Percentiles rank a stretch among this genome's conserved stretches.
These are phyloP conservation scores for Colletotrichum eleusines DNA, from an alignment of 2,329 filamentous ascomycete species.

Conservation along the genomic window DNA sequence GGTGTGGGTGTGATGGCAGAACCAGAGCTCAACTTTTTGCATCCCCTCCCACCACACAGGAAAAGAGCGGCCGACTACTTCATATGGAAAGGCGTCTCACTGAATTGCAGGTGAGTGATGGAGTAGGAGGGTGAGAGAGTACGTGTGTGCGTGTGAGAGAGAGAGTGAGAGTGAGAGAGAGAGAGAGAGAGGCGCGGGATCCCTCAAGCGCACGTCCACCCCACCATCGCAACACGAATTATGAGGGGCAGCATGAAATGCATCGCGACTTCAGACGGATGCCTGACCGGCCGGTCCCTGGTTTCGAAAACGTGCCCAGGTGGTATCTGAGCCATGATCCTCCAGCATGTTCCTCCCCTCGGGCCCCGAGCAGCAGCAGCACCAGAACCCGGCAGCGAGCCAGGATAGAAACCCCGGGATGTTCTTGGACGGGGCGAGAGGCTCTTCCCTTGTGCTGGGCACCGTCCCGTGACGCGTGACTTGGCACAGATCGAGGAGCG, in stretches of 20 bases:
- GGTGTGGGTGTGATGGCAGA: conserved; percentile 19
- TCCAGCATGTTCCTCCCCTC: conserved; percentile 12
- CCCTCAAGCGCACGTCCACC: conserved; percentile 33
- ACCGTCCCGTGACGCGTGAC: conserved; percentile 19
- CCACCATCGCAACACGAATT: conserved; percentile 41
- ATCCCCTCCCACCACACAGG: background rate
- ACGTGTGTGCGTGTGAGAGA: too few species aligned
- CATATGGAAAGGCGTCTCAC: conserved; percentile 39
- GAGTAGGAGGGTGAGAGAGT: background rate
- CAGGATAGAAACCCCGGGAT: conserved; percentile 18
- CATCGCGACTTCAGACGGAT: conserved; percentile 39
- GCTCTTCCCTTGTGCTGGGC: conserved; percentile 10
- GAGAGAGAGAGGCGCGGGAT: conserved; percentile 21
- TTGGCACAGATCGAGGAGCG: conserved; percentile 29
- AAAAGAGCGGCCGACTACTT: conserved; percentile 33
- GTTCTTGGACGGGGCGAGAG: background rate
- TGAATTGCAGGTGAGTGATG: background rate
- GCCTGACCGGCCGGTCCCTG: conserved; percentile 40
- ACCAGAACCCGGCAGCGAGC: conserved; percentile 10
- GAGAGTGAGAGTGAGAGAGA: background rate
- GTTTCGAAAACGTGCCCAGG: conserved; percentile 41
- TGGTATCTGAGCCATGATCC: conserved; percentile 33
- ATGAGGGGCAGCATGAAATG: conserved; percentile 38
- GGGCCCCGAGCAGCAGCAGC: conserved; percentile 30
- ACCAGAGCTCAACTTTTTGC: conserved; percentile 29